phyloP scores from a whole-genome alignment of 2,329 filamentous ascomycete genomes.

The Ceratocystis smalleyi region DNA sequence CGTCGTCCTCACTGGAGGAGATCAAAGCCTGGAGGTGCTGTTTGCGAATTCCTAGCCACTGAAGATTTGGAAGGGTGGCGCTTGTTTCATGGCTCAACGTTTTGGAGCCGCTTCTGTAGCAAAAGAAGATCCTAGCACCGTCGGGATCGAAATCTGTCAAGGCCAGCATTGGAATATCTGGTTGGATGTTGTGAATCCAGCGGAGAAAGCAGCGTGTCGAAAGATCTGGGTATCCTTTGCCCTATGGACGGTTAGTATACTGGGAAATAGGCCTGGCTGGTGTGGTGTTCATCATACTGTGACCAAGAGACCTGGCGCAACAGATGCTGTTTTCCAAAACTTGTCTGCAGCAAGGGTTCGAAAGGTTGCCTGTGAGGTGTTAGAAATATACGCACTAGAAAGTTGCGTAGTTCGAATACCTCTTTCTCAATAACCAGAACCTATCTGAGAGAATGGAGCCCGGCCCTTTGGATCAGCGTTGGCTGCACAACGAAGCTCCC shows the following conservation, averaged over 20 bases:
- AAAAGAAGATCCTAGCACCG: slow-evolving; percentile 56
- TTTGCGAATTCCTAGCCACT: slow-evolving; percentile 49
- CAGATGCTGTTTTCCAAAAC: slow-evolving; percentile 36
- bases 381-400: slow-evolving; percentile 17
- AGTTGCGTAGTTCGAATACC: slow-evolving; percentile 26
- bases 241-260: slow-evolving; percentile 30
- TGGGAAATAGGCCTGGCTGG: background rate
- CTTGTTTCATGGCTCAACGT: slow-evolving; percentile 44
- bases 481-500: slow-evolving; percentile 45
- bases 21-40: slow-evolving; percentile 25
- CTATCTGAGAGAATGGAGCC: slow-evolving; percentile 41
- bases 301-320: slow-evolving; percentile 47
- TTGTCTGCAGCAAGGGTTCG: slow-evolving; percentile 43
- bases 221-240: slow-evolving; percentile 70
- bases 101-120: slow-evolving; percentile 56
- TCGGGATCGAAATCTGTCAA: slow-evolving; percentile 66
- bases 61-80: slow-evolving; percentile 34
- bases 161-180: slow-evolving; percentile 41
- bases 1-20: background rate
- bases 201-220: slow-evolving; percentile 51
- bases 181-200: slow-evolving; percentile 32
- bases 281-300: slow-evolving; percentile 35
- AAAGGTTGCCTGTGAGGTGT: slow-evolving; percentile 52
- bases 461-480: slow-evolving; percentile 33
- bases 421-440: slow-evolving; percentile 69